A percentile compares a stretch with the other conserved stretches of the same genome.
Evolutionary conservation across 225 moss, liverwort and hornwort species (phyloP).

Genomic region (Sphagnum tenellum): DNA sequence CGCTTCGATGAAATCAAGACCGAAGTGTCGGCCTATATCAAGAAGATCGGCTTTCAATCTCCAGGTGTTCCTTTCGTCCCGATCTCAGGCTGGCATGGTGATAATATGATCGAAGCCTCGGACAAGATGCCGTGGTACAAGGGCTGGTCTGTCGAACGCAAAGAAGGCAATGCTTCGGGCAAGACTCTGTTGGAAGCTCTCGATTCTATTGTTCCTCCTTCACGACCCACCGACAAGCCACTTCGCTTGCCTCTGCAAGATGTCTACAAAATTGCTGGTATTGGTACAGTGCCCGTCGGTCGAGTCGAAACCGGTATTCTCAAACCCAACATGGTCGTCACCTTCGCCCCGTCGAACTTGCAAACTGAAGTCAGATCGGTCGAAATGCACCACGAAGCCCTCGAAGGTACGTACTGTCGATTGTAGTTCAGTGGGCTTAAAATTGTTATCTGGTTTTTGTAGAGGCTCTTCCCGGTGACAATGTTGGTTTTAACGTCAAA

Average conservation of each 20-base stretch:
- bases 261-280: background rate
- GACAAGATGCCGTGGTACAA: background rate
- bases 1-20: background rate
- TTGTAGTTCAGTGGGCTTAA: too few species aligned
- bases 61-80: background rate
- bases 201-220: background rate
- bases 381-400: background rate
- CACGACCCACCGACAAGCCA: background rate
- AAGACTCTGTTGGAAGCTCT: background rate
- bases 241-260: background rate
- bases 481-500: background rate
- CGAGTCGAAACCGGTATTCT: background rate
- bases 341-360: background rate
- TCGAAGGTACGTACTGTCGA: too few species aligned
- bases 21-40: background rate
- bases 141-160: too few species aligned
- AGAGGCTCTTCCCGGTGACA: background rate
- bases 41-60: background rate
- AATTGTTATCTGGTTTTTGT: too few species aligned
- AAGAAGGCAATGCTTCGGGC: too few species aligned
- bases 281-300: background rate
- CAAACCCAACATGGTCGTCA: background rate
- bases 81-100: too few species aligned
- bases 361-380: background rate
- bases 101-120: background rate